A percentile compares a stretch with the other conserved stretches of the same genome.
phyloP scores from a whole-genome alignment of 768 basidiomycete species.

The Auricularia heimuer region DNA sequence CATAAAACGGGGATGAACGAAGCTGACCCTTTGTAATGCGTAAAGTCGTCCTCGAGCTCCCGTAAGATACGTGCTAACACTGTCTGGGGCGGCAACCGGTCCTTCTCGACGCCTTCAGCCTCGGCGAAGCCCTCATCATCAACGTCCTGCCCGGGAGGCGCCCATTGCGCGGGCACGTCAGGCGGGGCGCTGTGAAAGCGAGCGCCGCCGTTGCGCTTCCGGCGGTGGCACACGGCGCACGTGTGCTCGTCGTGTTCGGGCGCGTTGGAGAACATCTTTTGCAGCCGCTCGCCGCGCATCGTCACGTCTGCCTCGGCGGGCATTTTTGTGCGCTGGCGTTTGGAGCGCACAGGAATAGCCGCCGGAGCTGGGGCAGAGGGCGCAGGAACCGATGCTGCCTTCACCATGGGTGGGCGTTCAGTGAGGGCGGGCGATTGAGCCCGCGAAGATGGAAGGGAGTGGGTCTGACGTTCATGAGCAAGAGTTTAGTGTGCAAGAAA shows the following conservation, averaged over 20 bases:
- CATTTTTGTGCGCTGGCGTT: slow-evolving; percentile 47
- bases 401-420: slow-evolving; percentile 9
- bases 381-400: background rate
- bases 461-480: slow-evolving; percentile 2
- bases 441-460: background rate
- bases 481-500: background rate
- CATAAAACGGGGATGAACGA: background rate
- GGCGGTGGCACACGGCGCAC: slow-evolving; percentile 56
- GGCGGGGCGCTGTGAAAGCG: background rate
- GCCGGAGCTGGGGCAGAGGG: slow-evolving; percentile 2
- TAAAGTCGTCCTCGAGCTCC: slow-evolving; percentile 92
- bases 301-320: slow-evolving; percentile 35
- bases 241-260: slow-evolving; percentile 65
- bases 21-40: slow-evolving; percentile 83
- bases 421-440: slow-evolving; percentile 2
- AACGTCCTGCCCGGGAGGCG: slow-evolving; percentile 1
- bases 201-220: slow-evolving; percentile 11
- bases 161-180: background rate
- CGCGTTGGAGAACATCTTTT: slow-evolving; percentile 71
- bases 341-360: slow-evolving; percentile 2
- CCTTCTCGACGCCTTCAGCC: slow-evolving; percentile 20
- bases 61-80: slow-evolving; percentile 71
- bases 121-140: slow-evolving; percentile 37
- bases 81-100: slow-evolving; percentile 72
- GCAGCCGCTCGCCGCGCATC: slow-evolving; percentile 68